A percentile compares a stretch with the other conserved stretches of the same genome.
These are phyloP conservation scores for Mycena rebaudengoi DNA, from an alignment of 768 basidiomycete genomes.

Conservation along the genomic window DNA sequence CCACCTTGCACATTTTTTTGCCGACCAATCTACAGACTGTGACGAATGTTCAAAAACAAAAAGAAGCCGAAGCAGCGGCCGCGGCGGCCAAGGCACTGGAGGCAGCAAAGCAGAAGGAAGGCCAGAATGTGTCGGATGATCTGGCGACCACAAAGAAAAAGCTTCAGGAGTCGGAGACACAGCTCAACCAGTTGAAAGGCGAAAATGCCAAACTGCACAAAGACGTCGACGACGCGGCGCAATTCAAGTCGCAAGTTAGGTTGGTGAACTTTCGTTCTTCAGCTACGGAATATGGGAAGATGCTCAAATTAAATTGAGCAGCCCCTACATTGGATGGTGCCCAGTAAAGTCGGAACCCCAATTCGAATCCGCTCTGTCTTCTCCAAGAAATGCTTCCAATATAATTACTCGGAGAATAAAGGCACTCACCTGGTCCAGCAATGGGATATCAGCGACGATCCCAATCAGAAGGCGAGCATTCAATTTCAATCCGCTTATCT, in stretches of 20 bases:
- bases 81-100: neutral
- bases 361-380: neutral
- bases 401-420: neutral
- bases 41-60: neutral
- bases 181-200: neutral
- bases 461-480: conserved; percentile 1
- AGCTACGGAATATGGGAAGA: too few relatives aligned
- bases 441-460: neutral
- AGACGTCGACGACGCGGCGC: neutral
- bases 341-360: neutral
- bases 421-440: neutral
- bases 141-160: neutral
- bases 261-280: neutral
- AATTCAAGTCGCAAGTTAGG: neutral
- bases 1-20: neutral
- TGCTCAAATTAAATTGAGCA: neutral
- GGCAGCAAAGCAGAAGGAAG: neutral
- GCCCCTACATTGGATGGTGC: conserved; percentile 1
- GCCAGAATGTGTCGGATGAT: neutral
- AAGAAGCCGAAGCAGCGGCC: neutral
- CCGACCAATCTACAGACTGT: conserved; percentile 10
- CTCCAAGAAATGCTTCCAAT: neutral
- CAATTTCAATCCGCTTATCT: too few relatives aligned
- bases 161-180: neutral
- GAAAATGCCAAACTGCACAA: neutral